Conservation (phyloP, 176 grass and related monocot genomes). For the Secale cereale region DNA sequence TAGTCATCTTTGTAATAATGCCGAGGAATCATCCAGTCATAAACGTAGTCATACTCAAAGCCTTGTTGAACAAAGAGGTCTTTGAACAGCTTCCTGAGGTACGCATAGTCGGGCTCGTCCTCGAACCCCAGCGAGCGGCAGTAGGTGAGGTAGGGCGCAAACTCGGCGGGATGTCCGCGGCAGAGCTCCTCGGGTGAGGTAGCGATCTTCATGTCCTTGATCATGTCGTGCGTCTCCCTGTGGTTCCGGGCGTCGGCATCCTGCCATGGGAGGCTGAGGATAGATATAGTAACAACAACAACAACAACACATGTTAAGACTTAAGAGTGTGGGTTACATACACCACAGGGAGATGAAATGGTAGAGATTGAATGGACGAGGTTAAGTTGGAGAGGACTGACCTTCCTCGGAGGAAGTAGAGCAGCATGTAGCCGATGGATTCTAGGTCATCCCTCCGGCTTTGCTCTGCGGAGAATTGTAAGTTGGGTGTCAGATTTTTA, state of each 20-base stretch:
- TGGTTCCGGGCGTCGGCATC: slow-evolving; percentile 60
- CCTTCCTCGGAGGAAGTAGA: slow-evolving; percentile 89
- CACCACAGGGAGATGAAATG: not conserved
- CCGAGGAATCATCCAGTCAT: slow-evolving; percentile 64
- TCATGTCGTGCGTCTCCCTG: slow-evolving; percentile 68
- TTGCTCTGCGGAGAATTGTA: slow-evolving; percentile 44
- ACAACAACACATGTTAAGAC: not conserved
- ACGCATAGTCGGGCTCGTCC: slow-evolving; percentile 80
- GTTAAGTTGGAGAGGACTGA: not conserved
- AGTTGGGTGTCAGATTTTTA: not conserved
- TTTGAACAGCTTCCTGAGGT: slow-evolving; percentile 64
- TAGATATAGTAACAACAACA: not conserved
- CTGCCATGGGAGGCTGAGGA: slow-evolving; percentile 68
- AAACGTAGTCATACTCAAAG: slow-evolving; percentile 69
- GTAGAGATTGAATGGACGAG: not conserved
- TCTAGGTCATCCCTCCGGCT: slow-evolving; percentile 86
- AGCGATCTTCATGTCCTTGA: slow-evolving; percentile 74
- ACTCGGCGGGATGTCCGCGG: slow-evolving; percentile 21
- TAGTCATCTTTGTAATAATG: slow-evolving; percentile 29
- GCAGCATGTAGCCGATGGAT: slow-evolving; percentile 74
- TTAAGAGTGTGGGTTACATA: not conserved
- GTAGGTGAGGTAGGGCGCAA: slow-evolving; percentile 66
- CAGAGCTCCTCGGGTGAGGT: not conserved
- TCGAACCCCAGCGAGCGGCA: slow-evolving; percentile 77
- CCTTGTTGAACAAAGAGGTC: slow-evolving; percentile 70